Base-by-base conservation (phyloP, 1,139 yeast genomes). In the Kodamaea alishanica region DNA sequence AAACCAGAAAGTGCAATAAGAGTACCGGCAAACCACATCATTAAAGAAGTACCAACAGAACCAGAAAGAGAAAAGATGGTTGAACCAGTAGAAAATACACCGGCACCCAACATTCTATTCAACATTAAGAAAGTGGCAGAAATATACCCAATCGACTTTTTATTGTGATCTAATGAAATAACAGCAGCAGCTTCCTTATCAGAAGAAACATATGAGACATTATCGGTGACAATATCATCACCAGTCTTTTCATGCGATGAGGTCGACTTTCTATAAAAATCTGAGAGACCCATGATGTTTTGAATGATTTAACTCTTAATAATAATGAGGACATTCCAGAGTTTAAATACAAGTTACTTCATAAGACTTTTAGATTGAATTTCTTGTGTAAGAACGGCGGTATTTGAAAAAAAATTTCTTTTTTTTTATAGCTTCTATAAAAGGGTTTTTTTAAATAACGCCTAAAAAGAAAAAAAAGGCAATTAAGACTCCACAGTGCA, bases 91-190 rank as follows among this genome's bases (percentile, higher is more conserved):
- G 92, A 81, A 59, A 87, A 87, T 38, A 87, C 84, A 58, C 95
- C 96, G 7, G 95, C 86, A 48, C 96, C 96, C 49, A 87, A 73
- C 81, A 85, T 85, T 59, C 95, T 72, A 58, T 86, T 86, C 52
- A 85, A 70, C 58, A 84, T 81, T 39, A 86, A 66, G 53, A 81
- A 81, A 24, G 81, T 71, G 35, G 88, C 85, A 2, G 88, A 81
- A n/a, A 77, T 43, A 28, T 75, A 59, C n/a, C 92, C 90, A 38
- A 84, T 71, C 42, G 73, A 73, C 55, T 77, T 77, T 39, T 63
- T 66, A 54, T 79, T 79, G 47, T 68, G 64, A 51, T 77, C 83
- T 31, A 75, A 45, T 52, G 75, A 73, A 15, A 70, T 65, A 28
- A 66, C 62, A 6, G 62, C 70, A 12, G 55, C 61, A 6, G 54